These are phyloP conservation scores for Fusarium zealandicum DNA, from an alignment of 2,329 filamentous ascomycete species.

Conservation along the genomic window DNA sequence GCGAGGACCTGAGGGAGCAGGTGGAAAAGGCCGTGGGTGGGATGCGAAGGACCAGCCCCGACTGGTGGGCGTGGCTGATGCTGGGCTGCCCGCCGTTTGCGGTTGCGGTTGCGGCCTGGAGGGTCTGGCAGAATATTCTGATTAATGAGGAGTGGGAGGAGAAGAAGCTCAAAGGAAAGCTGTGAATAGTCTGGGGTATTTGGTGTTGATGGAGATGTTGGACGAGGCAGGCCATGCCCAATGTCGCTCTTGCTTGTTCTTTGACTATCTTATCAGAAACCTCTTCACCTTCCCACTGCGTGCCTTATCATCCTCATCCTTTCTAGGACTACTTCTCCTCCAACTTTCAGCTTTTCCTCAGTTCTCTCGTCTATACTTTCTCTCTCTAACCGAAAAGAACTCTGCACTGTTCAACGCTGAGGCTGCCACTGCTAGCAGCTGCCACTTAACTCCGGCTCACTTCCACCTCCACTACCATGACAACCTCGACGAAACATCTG, in stretches of 20 bases:
- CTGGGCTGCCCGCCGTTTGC: conserved; percentile 78
- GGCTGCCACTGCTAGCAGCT: conserved; percentile 19
- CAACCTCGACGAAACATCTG: background rate
- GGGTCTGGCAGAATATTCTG: conserved; percentile 73
- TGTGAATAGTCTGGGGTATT: conserved; percentile 13
- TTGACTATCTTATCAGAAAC: background rate
- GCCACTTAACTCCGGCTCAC: background rate
- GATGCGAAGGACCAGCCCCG: conserved; percentile 69
- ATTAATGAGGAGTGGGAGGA: conserved; percentile 76
- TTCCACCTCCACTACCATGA: background rate
- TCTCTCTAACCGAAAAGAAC: background rate
- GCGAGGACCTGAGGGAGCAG: conserved; percentile 71
- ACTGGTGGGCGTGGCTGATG: conserved; percentile 83
- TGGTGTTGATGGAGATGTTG: background rate
- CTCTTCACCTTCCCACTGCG: too few relatives aligned
- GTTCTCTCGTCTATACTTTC: too few relatives aligned
- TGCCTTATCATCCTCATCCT: background rate
- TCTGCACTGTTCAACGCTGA: background rate
- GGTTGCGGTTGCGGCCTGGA: conserved; percentile 71
- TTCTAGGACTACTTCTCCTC: background rate
- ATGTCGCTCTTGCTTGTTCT: background rate
- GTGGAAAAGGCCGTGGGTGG: conserved; percentile 70
- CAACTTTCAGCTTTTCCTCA: background rate
- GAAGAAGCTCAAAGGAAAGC: conserved; percentile 50
- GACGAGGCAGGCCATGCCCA: background rate